Percentiles rank a stretch among this genome's conserved stretches.
These are phyloP conservation scores for Torulaspora microellipsoides DNA, from an alignment of 805 yeast genomes.

Conservation along the genomic window DNA sequence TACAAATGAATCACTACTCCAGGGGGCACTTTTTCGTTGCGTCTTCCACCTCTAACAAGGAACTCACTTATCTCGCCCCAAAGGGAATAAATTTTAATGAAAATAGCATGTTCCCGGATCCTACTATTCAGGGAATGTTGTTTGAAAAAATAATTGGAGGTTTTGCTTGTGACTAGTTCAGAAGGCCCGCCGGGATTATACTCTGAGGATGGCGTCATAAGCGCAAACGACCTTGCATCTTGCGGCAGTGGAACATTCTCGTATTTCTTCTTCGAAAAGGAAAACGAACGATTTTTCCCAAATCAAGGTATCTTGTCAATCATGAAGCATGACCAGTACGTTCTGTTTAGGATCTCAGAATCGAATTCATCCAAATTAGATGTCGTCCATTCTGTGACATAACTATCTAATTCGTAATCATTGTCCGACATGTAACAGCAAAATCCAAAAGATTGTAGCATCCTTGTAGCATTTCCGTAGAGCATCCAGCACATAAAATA, in stretches of 20 bases:
- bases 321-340: neutral
- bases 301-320: neutral
- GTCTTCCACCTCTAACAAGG: constrained; percentile 5
- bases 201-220: neutral
- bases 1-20: constrained; percentile 7
- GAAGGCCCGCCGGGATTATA: neutral
- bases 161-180: neutral
- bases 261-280: neutral
- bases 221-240: neutral
- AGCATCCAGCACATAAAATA: constrained; percentile 13
- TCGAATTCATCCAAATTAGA: neutral
- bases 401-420: neutral
- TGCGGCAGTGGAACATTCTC: neutral
- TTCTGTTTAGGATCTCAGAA: neutral
- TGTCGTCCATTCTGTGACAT: neutral
- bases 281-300: neutral
- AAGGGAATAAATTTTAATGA: constrained; percentile 1
- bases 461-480: constrained; percentile 8
- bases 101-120: constrained; percentile 1
- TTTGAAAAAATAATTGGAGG: neutral
- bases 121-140: neutral
- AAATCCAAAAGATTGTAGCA: constrained; percentile 10
- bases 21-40: constrained; percentile 5
- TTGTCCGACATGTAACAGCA: neutral
- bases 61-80: constrained; percentile 9